phyloP scores from a whole-genome alignment of 192 early-diverging fungal genomes.

The Funneliformis mosseae region DNA sequence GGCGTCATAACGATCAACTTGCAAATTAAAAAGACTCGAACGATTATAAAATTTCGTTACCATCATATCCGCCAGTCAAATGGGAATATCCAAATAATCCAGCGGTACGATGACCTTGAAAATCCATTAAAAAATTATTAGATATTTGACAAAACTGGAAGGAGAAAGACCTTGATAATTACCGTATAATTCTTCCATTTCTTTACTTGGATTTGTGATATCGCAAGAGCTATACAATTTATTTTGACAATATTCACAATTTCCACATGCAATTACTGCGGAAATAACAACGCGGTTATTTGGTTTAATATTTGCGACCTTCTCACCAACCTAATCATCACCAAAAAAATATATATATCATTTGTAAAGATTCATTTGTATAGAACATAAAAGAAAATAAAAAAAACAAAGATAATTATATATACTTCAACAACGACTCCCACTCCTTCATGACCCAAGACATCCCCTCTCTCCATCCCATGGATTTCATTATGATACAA shows the following conservation, averaged over 20 bases:
- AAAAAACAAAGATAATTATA: too few relatives aligned
- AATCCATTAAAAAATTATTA: too few relatives aligned
- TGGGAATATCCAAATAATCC: too few relatives aligned
- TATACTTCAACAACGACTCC: slow-evolving; percentile 47
- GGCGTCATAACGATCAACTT: too few relatives aligned
- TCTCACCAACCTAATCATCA: slow-evolving; percentile 39
- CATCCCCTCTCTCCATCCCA: slow-evolving; percentile 46
- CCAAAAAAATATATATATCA: too few relatives aligned
- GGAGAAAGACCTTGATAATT: not conserved
- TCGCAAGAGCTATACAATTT: slow-evolving; percentile 52
- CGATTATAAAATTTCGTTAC: too few relatives aligned
- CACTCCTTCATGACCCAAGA: slow-evolving; percentile 57
- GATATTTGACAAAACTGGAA: too few relatives aligned
- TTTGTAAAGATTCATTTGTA: too few relatives aligned
- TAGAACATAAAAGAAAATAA: too few relatives aligned
- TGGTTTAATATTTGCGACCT: slow-evolving; percentile 45
- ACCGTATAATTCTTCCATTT: slow-evolving; percentile 56
- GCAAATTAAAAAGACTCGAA: too few relatives aligned
- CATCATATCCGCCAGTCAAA: too few relatives aligned
- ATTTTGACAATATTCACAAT: slow-evolving; percentile 54
- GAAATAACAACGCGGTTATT: slow-evolving; percentile 55
- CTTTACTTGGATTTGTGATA: slow-evolving; percentile 50
- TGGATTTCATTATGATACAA: slow-evolving; percentile 51
- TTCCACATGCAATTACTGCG: slow-evolving; percentile 54
- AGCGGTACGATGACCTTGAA: too few relatives aligned